Conservation (phyloP, 1,284 basidiomycete species). For the Flammula alnicola region DNA sequence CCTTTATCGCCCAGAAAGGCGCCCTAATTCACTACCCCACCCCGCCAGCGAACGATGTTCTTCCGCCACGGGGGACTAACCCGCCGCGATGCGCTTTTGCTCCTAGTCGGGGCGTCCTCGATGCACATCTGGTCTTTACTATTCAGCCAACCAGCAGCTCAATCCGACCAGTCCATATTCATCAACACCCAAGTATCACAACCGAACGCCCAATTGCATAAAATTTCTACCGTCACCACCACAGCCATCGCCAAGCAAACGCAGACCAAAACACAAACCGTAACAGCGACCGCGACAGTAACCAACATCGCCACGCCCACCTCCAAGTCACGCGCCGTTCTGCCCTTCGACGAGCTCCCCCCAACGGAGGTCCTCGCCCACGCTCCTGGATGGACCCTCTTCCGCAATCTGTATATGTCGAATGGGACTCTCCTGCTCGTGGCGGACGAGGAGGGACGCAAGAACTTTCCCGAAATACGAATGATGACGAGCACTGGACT, state of each 20-base stretch:
- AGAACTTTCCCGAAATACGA: constrained; percentile 59
- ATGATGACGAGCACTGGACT: constrained; percentile 71
- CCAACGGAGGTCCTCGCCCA: constrained; percentile 59
- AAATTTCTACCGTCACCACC: constrained; percentile 1
- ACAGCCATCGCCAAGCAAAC: constrained; percentile 12
- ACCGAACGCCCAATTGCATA: background rate
- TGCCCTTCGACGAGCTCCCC: constrained; percentile 39
- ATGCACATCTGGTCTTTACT: constrained; percentile 55
- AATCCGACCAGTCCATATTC: constrained; percentile 36
- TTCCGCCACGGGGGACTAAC: constrained; percentile 27
- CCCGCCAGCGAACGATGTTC: constrained; percentile 19
- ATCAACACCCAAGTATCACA: constrained; percentile 37
- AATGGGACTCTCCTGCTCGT: constrained; percentile 73
- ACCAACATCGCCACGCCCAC: constrained; percentile 20
- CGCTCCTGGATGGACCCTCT: constrained; percentile 78
- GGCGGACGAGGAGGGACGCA: constrained; percentile 39
- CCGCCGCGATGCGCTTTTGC: constrained; percentile 34
- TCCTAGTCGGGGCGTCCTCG: constrained; percentile 32
- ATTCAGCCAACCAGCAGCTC: constrained; percentile 32
- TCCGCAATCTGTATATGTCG: constrained; percentile 74
- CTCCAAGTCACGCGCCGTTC: constrained; percentile 13
- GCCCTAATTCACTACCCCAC: no score
- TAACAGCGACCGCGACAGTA: constrained; percentile 20
- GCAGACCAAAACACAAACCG: constrained; percentile 16
- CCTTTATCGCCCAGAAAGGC: no score